Evolutionary conservation across 371 early-diverging fungal species (phyloP).

Genomic region (Mortierella sp.): DNA sequence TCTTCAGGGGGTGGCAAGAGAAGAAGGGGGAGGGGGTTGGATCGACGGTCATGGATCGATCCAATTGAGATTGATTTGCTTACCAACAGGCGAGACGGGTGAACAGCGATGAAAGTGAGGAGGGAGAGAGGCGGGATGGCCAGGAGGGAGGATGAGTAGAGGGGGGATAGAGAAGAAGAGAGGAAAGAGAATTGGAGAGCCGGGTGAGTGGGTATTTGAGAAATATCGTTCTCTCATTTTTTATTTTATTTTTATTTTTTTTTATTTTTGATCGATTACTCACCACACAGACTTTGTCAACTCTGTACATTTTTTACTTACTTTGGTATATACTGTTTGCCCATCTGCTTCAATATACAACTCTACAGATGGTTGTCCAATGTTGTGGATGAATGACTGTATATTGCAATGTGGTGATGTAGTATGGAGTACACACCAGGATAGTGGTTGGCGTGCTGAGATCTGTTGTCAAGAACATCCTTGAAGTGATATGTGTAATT

Average conservation of each 20-base stretch:
- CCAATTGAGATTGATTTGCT: conserved; percentile 3
- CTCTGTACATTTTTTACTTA: background rate
- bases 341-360: conserved; percentile 1
- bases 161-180: conserved; percentile 1
- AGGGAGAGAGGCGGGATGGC: background rate
- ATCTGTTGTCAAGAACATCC: background rate
- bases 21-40: background rate
- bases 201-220: conserved; percentile 11
- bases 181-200: background rate
- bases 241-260: no score
- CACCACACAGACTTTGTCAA: background rate
- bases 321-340: background rate
- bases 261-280: conserved; percentile 19
- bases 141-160: background rate
- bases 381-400: no score
- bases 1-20: background rate
- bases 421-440: no score
- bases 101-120: background rate
- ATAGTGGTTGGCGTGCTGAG: no score
- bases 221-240: background rate
- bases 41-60: background rate
- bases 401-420: no score
- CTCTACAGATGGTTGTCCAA: no score
- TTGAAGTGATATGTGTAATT: background rate
- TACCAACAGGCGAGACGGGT: conserved; percentile 19